Evolutionary conservation across 1,284 basidiomycete genomes (phyloP).

Genomic region (Sanghuangporus sanghuang): DNA sequence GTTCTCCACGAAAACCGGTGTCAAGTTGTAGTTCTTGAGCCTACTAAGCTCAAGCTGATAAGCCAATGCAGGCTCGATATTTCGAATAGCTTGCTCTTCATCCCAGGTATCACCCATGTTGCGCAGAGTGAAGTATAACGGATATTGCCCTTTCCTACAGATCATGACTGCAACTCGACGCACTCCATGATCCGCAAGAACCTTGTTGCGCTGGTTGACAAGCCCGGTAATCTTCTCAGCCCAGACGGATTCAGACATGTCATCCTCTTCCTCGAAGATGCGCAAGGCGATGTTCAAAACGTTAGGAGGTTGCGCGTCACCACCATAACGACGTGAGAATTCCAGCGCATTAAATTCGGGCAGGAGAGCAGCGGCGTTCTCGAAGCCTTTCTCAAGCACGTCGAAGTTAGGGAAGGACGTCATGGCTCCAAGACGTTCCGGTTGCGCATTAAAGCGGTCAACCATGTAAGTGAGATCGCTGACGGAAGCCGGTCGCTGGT

Average conservation of each 20-base stretch:
- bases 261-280: conserved; percentile 73
- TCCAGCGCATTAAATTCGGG: conserved; percentile 70
- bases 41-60: conserved; percentile 98
- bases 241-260: conserved; percentile 77
- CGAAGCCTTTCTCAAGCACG: conserved; percentile 70
- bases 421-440: conserved; percentile 83
- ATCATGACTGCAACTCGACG: conserved; percentile 91
- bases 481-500: conserved; percentile 75
- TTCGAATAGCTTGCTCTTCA: conserved; percentile 95
- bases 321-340: conserved; percentile 70
- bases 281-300: conserved; percentile 93
- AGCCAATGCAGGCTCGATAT: conserved; percentile 97
- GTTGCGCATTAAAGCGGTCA: conserved; percentile 76
- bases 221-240: conserved; percentile 70
- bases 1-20: conserved; percentile 89
- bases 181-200: conserved; percentile 74
- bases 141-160: conserved; percentile 89
- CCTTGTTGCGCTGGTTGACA: conserved; percentile 64
- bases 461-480: conserved; percentile 93
- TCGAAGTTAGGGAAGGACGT: conserved; percentile 81
- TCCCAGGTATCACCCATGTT: conserved; percentile 74
- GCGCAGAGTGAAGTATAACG: conserved; percentile 92
- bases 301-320: conserved; percentile 73
- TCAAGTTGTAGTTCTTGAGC: conserved; percentile 95
- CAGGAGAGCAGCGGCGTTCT: conserved; percentile 62